These are phyloP conservation scores for Micromonas pusilla DNA, from an alignment of 139 green algal species.

Conservation along the genomic window DNA sequence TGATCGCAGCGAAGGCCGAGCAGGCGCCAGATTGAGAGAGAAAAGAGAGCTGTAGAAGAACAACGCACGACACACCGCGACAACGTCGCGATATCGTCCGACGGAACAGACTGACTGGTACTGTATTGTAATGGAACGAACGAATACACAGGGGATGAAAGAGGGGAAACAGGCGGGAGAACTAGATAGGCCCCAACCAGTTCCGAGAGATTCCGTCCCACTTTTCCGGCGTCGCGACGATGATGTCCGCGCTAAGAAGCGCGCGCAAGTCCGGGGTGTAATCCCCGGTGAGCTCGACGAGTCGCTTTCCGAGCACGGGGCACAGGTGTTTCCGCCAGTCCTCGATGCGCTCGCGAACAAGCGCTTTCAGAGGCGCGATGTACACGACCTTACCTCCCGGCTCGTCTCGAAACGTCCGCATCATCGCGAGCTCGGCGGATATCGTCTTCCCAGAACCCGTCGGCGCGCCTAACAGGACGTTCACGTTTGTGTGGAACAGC, in stretches of 20 bases:
- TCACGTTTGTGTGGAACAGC: constrained; percentile 91
- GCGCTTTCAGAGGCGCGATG: constrained; percentile 92
- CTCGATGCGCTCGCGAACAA: constrained; percentile 87
- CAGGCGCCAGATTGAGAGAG: too few relatives aligned
- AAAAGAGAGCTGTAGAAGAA: too few relatives aligned
- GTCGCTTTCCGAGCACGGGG: constrained; percentile 29
- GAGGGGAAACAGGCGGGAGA: too few relatives aligned
- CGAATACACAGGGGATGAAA: too few relatives aligned
- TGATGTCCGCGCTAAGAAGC: constrained; percentile 72
- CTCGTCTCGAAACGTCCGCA: constrained; percentile 55
- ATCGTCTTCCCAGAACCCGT: constrained; percentile 92
- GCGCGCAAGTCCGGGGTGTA: constrained; percentile 74
- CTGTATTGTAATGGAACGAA: too few relatives aligned
- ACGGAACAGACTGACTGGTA: too few relatives aligned
- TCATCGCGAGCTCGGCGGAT: constrained; percentile 82
- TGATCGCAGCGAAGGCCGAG: too few relatives aligned
- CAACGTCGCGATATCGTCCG: too few relatives aligned
- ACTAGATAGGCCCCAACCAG: too few relatives aligned
- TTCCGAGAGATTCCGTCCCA: constrained; percentile 92
- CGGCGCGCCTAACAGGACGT: constrained; percentile 88
- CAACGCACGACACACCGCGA: too few relatives aligned
- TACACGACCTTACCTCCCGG: constrained; percentile 74
- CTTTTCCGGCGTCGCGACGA: constrained; percentile 94
- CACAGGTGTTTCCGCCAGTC: constrained; percentile 83
- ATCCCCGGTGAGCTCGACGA: constrained; percentile 91